phyloP scores from a whole-genome alignment of 2,329 filamentous ascomycete species.

The Alternaria triticina region DNA sequence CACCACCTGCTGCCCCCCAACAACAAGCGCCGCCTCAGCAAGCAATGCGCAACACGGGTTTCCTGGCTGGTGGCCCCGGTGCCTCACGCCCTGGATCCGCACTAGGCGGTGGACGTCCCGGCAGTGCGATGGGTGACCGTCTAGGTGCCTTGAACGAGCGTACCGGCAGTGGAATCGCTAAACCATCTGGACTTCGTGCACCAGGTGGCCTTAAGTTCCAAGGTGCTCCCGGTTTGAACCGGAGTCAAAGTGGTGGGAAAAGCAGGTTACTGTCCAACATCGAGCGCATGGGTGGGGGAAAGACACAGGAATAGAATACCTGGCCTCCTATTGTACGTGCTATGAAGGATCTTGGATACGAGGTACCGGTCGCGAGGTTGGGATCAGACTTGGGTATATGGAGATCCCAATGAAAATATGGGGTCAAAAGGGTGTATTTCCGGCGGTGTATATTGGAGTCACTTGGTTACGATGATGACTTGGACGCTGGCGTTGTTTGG shows the following conservation, averaged over 20 bases:
- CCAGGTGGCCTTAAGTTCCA: slow-evolving; percentile 55
- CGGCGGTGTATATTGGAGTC: background rate
- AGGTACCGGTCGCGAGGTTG: background rate
- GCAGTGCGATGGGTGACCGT: slow-evolving; percentile 32
- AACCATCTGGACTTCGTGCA: slow-evolving; percentile 66
- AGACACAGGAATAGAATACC: slow-evolving; percentile 28
- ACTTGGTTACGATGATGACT: background rate
- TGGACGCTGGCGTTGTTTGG: background rate
- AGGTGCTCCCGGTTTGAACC: slow-evolving; percentile 37
- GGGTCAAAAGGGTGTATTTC: background rate
- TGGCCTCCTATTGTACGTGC: slow-evolving; percentile 2
- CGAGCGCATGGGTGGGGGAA: slow-evolving; percentile 77
- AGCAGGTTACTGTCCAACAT: slow-evolving; percentile 85
- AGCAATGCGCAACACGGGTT: slow-evolving; percentile 40
- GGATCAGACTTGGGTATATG: background rate
- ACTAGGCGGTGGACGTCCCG: slow-evolving; percentile 33
- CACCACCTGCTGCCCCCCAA: slow-evolving; percentile 20
- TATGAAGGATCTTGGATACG: slow-evolving; percentile 4
- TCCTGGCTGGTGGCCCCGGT: slow-evolving; percentile 35
- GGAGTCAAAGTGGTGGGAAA: slow-evolving; percentile 52
- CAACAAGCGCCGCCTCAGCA: slow-evolving; percentile 24
- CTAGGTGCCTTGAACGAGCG: slow-evolving; percentile 24
- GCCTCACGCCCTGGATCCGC: slow-evolving; percentile 35
- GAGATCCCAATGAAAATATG: background rate
- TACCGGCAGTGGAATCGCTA: slow-evolving; percentile 36